These are phyloP conservation scores for Gossypium raimondii DNA, from an alignment of 345 rosid genomes.

Conservation along the genomic window DNA sequence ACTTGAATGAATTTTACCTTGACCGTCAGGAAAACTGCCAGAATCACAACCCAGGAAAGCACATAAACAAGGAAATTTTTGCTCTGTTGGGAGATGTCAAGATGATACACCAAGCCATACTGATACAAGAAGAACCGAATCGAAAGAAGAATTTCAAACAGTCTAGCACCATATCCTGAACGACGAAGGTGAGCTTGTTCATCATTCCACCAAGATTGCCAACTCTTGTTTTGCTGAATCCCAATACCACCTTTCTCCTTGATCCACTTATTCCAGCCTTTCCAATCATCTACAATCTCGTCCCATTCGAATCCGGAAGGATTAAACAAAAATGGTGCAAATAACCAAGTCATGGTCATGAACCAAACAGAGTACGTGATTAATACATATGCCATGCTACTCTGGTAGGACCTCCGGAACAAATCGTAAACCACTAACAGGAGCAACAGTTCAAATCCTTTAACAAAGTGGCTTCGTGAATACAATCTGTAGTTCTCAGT, in stretches of 20 bases:
- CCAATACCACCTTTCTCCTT: constrained; percentile 94
- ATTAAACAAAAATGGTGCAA: constrained; percentile 90
- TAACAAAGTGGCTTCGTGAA: constrained; percentile 88
- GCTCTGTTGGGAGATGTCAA: constrained; percentile 83
- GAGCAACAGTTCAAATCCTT: constrained; percentile 82
- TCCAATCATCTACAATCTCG: constrained; percentile 91
- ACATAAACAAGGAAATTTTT: constrained; percentile 76
- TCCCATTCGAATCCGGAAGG: constrained; percentile 92
- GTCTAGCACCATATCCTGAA: constrained; percentile 69
- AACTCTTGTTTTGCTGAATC: constrained; percentile 88
- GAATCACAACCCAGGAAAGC: constrained; percentile 87
- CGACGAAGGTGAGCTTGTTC: constrained; percentile 81
- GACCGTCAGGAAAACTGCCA: constrained; percentile 72
- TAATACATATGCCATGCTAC: constrained; percentile 78
- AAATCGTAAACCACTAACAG: constrained; percentile 80
- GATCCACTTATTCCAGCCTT: constrained; percentile 98
- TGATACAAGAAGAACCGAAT: constrained; percentile 87
- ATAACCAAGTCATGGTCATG: constrained; percentile 91
- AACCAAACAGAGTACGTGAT: constrained; percentile 93
- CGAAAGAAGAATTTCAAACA: constrained; percentile 71
- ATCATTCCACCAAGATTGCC: constrained; percentile 98
- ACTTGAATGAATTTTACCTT: constrained; percentile 45
- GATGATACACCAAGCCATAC: constrained; percentile 97
- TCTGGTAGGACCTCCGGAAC: constrained; percentile 74
- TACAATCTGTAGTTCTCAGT: constrained; percentile 85